These are phyloP conservation scores for Conticribra weissflogii DNA, from an alignment of 108 stramenopile genomes.

Conservation along the genomic window DNA sequence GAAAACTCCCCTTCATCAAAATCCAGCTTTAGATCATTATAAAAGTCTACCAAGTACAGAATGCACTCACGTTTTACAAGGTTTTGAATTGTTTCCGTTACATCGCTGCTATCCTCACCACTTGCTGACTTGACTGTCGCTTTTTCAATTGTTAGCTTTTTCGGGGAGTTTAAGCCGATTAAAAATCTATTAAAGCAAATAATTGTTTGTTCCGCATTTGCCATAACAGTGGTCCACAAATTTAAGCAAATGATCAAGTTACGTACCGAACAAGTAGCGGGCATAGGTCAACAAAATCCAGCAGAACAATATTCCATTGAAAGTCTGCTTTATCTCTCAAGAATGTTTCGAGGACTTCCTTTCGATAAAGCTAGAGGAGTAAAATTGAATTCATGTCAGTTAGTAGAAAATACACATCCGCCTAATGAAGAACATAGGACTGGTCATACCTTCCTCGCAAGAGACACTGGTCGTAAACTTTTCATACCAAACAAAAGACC, in stretches of 20 bases:
- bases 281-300: conserved; percentile 27
- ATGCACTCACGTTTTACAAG: not conserved
- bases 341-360: conserved; percentile 12
- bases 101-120: conserved; percentile 2
- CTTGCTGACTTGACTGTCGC: not conserved
- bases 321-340: conserved; percentile 20
- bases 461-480: conserved; percentile 32
- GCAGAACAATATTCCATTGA: conserved; percentile 19
- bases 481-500: conserved; percentile 11
- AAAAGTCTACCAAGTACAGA: conserved; percentile 4
- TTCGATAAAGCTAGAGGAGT: conserved; percentile 6
- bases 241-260: no score
- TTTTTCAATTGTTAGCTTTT: not conserved
- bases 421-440: no score
- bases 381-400: no score
- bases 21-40: not conserved
- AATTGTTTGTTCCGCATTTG: no score
- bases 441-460: conserved; percentile 5
- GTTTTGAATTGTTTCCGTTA: conserved; percentile 2
- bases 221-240: no score
- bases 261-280: conserved; percentile 17
- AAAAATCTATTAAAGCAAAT: no score
- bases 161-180: conserved; percentile 16
- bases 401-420: no score
- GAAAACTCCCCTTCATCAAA: not conserved